These are phyloP conservation scores for Amoebophrya sp. DNA, from an alignment of 169 alveolate genomes.

Conservation along the genomic window DNA sequence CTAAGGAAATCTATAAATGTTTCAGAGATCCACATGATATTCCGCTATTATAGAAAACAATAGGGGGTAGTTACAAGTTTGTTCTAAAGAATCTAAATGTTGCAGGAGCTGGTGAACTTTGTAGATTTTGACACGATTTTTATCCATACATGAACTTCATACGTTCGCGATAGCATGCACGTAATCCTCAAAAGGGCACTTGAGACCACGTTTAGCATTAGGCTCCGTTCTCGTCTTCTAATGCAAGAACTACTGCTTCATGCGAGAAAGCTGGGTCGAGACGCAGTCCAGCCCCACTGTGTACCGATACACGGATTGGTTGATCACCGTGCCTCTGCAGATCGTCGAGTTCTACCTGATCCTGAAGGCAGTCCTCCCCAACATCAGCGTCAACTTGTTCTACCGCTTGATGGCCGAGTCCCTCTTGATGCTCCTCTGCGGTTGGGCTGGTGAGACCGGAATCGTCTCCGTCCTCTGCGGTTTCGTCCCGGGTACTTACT, in stretches of 20 bases:
- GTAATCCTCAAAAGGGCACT: too few relatives aligned
- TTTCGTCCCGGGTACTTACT: constrained; percentile 24
- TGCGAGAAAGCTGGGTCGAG: background rate
- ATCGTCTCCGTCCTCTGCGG: constrained; percentile 23
- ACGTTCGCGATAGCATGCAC: too few relatives aligned
- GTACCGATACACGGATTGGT: constrained; percentile 22
- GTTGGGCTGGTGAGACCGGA: constrained; percentile 15
- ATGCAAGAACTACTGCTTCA: constrained; percentile 15
- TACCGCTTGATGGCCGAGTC: constrained; percentile 24
- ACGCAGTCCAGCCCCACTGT: background rate
- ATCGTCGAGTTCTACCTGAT: constrained; percentile 24
- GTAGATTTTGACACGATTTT: too few relatives aligned
- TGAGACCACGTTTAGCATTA: too few relatives aligned
- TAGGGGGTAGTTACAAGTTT: too few relatives aligned
- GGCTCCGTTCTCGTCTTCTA: too few relatives aligned
- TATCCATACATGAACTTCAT: too few relatives aligned
- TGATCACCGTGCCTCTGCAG: constrained; percentile 24
- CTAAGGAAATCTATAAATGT: too few relatives aligned
- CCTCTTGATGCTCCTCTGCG: background rate
- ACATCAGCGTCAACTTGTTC: background rate
- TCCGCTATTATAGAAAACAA: too few relatives aligned
- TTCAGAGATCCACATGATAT: too few relatives aligned
- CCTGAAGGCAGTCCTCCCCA: background rate
- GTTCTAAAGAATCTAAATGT: too few relatives aligned
- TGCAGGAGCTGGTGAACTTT: too few relatives aligned